Base-by-base conservation (phyloP, 2,329 filamentous ascomycete species). In the Microsporum ferrugineum region DNA sequence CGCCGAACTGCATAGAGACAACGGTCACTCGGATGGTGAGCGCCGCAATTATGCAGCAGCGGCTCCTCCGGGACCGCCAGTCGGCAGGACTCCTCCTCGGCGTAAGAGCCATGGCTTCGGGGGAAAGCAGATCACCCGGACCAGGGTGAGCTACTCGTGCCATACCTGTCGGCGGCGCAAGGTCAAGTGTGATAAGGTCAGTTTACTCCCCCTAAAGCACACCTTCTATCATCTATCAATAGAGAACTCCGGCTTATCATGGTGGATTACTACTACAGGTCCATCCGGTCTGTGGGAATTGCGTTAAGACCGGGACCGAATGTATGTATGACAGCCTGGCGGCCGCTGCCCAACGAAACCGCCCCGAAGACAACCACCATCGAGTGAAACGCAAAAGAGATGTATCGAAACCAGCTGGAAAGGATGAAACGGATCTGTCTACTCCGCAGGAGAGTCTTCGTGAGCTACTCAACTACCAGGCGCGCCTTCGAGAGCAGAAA, bases 61-160 rank as follows among this genome's bases (percentile, higher is more conserved):
- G 12, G 51, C 39, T 7, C 23, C 36, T 33, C 5, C 29, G 14
- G 36, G 34, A 8, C 41, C 14, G 39, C 33, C 57, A 3, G 41
- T 17, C 23, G 23, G n/a, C 34, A 63, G 60, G 27, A 29, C 43
- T 4, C 43, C 53, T n/a, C 14, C 56, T 17, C 60, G 63, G 5
- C 60, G 63, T 2, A 64, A 64, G 39, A 36, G 58, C 27, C 62
- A 63, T 53, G 38, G 61, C 12, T 59, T 72, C 31, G 65, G 64
- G 39, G 70, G 70, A 47, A 76, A 76, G 58, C 76, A 78, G 60
- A 79, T 79, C 58, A 79, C 77, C 41, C 74, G 77, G 17, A 78
- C 76, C 55, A 74, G 77, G 57, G 71, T 74, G 38, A 78, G 76
- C 64, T 78, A 78, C 64, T 77, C 75, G 64, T 79, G 77, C 62